These are phyloP conservation scores for Hypoxylon fuscum DNA, from an alignment of 495 filamentous ascomycete genomes.

Conservation along the genomic window DNA sequence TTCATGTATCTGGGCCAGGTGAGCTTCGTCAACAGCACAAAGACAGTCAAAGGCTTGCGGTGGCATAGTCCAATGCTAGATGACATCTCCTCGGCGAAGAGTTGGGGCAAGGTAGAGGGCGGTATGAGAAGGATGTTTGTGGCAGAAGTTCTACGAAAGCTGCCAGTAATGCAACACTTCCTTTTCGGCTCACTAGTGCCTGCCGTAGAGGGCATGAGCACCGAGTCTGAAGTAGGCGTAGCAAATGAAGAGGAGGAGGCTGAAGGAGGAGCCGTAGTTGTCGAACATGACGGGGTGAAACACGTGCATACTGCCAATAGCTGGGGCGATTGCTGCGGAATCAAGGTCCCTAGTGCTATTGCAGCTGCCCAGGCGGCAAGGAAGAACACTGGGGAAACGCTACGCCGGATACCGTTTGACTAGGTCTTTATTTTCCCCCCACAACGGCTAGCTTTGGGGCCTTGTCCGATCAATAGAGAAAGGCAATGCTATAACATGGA, in stretches of 20 bases:
- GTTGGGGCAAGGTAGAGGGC: slow-evolving; percentile 89
- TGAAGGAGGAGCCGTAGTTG: slow-evolving; percentile 64
- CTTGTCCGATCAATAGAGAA: too few relatives aligned
- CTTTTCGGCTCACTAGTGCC: slow-evolving; percentile 86
- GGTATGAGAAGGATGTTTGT: slow-evolving; percentile 98
- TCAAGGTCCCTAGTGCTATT: slow-evolving; percentile 94
- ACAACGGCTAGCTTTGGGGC: too few relatives aligned
- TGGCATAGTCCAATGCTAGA: slow-evolving; percentile 99
- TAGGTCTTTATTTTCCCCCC: slow-evolving; percentile 43
- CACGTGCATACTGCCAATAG: slow-evolving; percentile 69
- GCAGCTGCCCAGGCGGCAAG: slow-evolving; percentile 87
- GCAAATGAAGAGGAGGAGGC: slow-evolving; percentile 56
- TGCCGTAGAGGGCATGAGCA: slow-evolving; percentile 82
- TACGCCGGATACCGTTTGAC: slow-evolving; percentile 94
- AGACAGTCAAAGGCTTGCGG: slow-evolving; percentile 92
- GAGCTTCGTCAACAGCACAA: slow-evolving; percentile 91
- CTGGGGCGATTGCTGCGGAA: slow-evolving; percentile 98
- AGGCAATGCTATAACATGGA: too few relatives aligned
- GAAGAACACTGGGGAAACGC: slow-evolving; percentile 69
- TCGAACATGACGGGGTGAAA: slow-evolving; percentile 72
- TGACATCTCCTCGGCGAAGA: slow-evolving; percentile 92
- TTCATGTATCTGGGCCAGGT: slow-evolving; percentile 94
- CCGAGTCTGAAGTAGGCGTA: slow-evolving; percentile 56
- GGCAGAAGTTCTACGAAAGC: slow-evolving; percentile 88
- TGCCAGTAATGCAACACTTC: slow-evolving; percentile 99